phyloP scores from a whole-genome alignment of 73 alveolate species.

The Paramecium sexaurelia region DNA sequence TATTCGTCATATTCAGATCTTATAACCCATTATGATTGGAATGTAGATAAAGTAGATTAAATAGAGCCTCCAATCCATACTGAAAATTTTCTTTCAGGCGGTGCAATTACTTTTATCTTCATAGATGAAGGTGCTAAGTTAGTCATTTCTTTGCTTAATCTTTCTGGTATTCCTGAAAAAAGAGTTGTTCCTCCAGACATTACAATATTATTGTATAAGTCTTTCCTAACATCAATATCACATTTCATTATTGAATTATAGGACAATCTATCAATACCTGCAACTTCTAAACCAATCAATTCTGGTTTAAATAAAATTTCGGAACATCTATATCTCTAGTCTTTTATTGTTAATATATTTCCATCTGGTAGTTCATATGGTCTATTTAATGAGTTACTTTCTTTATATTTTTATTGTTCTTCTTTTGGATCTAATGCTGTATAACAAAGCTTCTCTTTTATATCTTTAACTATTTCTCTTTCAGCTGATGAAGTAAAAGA shows the following conservation, averaged over 20 bases:
- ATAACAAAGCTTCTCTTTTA: slow-evolving; percentile 56
- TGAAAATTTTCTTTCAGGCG: slow-evolving; percentile 92
- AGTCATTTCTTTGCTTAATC: slow-evolving; percentile 93
- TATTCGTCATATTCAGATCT: slow-evolving; percentile 87
- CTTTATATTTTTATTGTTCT: slow-evolving; percentile 39
- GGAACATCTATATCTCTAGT: slow-evolving; percentile 78
- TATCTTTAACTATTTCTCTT: slow-evolving; percentile 74
- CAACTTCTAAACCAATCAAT: slow-evolving; percentile 81
- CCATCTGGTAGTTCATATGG: slow-evolving; percentile 69
- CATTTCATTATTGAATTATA: slow-evolving; percentile 92
- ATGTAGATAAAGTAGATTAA: slow-evolving; percentile 91
- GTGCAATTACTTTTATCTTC: slow-evolving; percentile 85
- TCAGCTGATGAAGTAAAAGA: slow-evolving; percentile 82
- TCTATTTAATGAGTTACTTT: neutral
- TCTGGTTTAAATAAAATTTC: slow-evolving; percentile 88
- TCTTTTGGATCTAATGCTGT: slow-evolving; percentile 52
- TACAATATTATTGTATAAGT: slow-evolving; percentile 18
- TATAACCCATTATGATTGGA: slow-evolving; percentile 83
- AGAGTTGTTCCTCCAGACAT: slow-evolving; percentile 94
- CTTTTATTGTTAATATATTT: slow-evolving; percentile 37
- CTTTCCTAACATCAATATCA: slow-evolving; percentile 95
- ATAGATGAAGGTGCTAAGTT: slow-evolving; percentile 92
- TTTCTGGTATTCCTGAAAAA: slow-evolving; percentile 96
- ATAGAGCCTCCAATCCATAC: slow-evolving; percentile 99
- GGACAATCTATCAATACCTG: slow-evolving; percentile 89